phyloP scores from a whole-genome alignment of 1,139 yeast species.

The Geotrichum klebahnii region DNA sequence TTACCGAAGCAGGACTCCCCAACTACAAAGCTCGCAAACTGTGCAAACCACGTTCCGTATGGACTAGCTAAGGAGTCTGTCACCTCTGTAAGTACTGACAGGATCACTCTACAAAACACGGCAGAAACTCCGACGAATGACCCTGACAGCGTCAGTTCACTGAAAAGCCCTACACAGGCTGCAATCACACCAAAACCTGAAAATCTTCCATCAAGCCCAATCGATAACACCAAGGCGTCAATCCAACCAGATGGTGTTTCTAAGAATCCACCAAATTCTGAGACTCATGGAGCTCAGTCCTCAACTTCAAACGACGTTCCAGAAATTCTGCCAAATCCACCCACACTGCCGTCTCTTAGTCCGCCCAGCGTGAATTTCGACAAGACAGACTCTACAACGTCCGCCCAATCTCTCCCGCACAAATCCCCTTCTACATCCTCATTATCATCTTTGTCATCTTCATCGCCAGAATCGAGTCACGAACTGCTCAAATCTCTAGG shows the following conservation, averaged over 20 bases:
- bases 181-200: not conserved
- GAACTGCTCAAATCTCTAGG: constrained; percentile 4
- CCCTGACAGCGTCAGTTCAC: too few species aligned
- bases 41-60: not conserved
- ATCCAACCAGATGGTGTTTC: too few species aligned
- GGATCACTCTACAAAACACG: too few species aligned
- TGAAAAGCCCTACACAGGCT: not conserved
- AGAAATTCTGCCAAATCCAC: too few species aligned
- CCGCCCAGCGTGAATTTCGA: too few species aligned
- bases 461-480: constrained; percentile 11
- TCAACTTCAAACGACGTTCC: too few species aligned
- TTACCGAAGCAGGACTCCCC: not conserved
- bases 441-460: constrained; percentile 15
- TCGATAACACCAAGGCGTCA: not conserved
- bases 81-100: too few species aligned
- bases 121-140: too few species aligned
- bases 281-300: too few species aligned
- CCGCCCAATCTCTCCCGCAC: not conserved
- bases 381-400: not conserved
- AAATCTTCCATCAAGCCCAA: not conserved
- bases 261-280: too few species aligned
- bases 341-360: too few species aligned
- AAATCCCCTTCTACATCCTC: constrained; percentile 15
- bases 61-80: too few species aligned
- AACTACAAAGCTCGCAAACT: not conserved